Conservation (phyloP, 352 stramenopile genomes). For the Globisporangium rhizosaccharum region DNA sequence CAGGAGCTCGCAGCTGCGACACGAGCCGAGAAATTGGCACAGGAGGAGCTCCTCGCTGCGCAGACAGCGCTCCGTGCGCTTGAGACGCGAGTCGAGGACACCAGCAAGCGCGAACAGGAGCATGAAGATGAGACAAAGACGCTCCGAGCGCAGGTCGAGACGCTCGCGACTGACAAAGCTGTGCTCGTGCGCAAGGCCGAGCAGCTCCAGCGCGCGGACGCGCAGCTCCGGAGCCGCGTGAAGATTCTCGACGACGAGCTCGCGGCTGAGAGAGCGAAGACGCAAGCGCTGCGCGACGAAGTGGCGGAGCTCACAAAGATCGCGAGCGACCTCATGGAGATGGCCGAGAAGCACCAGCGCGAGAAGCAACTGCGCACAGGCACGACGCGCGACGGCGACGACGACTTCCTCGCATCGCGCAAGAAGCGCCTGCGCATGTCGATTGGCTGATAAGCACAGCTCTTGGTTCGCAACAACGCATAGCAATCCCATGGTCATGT, state of each 20-base stretch:
- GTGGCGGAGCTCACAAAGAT: conserved; percentile 57
- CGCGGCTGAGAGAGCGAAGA: conserved; percentile 24
- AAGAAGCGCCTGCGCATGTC: conserved; percentile 21
- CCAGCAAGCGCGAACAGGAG: conserved; percentile 18
- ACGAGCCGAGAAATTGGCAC: conserved; percentile 24
- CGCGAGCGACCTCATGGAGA: conserved; percentile 61
- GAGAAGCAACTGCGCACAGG: conserved; percentile 19
- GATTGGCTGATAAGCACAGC: conserved; percentile 6
- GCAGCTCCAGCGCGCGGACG: conserved; percentile 56
- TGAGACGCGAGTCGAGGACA: conserved; percentile 21
- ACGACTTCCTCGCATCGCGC: conserved; percentile 9
- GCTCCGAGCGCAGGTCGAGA: conserved; percentile 25
- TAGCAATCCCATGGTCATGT: too few species aligned
- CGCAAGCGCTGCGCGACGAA: conserved; percentile 29
- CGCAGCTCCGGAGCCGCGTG: conserved; percentile 44
- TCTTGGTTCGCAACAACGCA: too few species aligned
- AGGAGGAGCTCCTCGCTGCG: conserved; percentile 26
- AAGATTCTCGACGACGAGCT: conserved; percentile 42
- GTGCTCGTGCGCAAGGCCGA: conserved; percentile 53
- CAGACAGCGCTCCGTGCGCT: conserved; percentile 25
- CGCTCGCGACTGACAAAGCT: conserved; percentile 66
- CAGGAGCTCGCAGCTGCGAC: conserved; percentile 24
- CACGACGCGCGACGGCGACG: conserved; percentile 5
- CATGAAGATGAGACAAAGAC: conserved; percentile 20
- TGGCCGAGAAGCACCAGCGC: conserved; percentile 49